These are phyloP conservation scores for Botrytis hyacinthi DNA, from an alignment of 2,329 filamentous ascomycete genomes.

Conservation along the genomic window DNA sequence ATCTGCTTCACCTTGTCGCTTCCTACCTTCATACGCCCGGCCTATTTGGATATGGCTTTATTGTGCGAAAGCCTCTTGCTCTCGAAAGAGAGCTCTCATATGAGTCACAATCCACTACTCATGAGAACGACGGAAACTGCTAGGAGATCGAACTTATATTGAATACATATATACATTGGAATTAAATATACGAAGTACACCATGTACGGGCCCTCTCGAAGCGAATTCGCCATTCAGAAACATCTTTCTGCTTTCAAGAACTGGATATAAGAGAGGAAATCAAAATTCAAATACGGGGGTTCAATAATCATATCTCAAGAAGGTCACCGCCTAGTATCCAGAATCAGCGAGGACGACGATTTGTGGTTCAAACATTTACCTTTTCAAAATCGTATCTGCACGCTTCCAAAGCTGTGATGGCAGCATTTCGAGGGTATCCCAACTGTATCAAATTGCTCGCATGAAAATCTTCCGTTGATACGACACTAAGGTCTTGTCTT, in stretches of 20 bases:
- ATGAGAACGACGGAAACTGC: background rate
- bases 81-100: background rate
- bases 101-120: background rate
- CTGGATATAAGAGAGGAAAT: background rate
- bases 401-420: background rate
- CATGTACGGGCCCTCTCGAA: background rate
- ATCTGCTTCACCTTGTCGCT: background rate
- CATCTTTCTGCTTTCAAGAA: no score
- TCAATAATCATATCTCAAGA: background rate
- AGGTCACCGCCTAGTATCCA: background rate
- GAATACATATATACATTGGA: background rate
- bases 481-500: background rate
- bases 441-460: background rate
- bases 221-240: background rate
- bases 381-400: slow-evolving; percentile 5
- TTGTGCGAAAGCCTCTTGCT: background rate
- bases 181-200: background rate
- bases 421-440: background rate
- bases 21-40: background rate
- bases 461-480: background rate
- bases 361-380: background rate
- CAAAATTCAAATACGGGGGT: background rate
- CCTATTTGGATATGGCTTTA: background rate
- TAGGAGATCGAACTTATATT: background rate
- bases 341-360: background rate